A percentile compares a stretch with the other conserved stretches of the same genome.
phyloP scores from a whole-genome alignment of 1,284 basidiomycete species.

The Marasmius sp. region DNA sequence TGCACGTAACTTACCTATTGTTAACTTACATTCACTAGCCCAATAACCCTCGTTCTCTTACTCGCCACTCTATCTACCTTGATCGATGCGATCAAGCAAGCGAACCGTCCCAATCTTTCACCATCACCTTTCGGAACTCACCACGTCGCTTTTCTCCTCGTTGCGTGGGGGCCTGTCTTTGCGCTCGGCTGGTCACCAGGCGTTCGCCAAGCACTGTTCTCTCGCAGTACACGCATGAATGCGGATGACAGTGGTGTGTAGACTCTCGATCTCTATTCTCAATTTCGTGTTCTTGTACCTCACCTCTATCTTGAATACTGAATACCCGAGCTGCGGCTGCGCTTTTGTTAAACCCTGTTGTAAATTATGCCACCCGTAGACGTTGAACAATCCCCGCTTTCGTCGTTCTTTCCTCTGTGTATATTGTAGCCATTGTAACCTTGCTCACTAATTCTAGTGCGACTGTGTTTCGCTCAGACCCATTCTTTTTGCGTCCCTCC shows the following conservation, averaged over 20 bases:
- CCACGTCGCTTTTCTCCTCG: constrained; percentile 51
- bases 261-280: too few relatives aligned
- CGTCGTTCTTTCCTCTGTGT: neutral
- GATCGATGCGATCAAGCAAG: constrained; percentile 40
- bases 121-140: constrained; percentile 48
- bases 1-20: neutral
- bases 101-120: constrained; percentile 25
- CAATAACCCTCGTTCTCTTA: constrained; percentile 38
- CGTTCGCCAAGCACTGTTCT: neutral
- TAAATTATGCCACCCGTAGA: too few relatives aligned
- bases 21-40: constrained; percentile 23
- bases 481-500: too few relatives aligned
- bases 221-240: neutral
- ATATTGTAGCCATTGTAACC: neutral
- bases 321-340: too few relatives aligned
- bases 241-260: neutral
- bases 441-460: too few relatives aligned
- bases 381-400: neutral
- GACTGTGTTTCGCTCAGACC: too few relatives aligned
- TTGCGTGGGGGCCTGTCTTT: constrained; percentile 52
- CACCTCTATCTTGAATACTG: too few relatives aligned
- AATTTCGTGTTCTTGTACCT: too few relatives aligned
- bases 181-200: constrained; percentile 35
- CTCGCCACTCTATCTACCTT: constrained; percentile 49
- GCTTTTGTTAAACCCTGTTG: too few relatives aligned